Base-by-base conservation (phyloP, 495 filamentous ascomycete genomes). In the Penicillium simplicissimum region DNA sequence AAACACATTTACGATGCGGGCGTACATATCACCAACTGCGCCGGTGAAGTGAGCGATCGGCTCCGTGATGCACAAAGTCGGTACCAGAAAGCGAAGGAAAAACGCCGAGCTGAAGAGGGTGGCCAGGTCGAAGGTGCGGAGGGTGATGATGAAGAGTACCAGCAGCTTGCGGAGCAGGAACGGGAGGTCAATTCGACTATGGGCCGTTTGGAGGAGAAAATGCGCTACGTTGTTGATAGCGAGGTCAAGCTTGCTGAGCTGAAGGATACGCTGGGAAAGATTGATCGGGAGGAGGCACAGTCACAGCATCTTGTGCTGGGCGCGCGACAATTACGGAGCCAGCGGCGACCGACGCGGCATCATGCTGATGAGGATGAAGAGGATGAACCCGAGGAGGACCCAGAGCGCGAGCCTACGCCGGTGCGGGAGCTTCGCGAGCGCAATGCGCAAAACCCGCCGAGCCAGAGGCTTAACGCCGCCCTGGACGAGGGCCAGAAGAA, bases 31-130 rank as follows among this genome's bases (percentile, higher is more conserved):
- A 74, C 74, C 10, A 67, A 79, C 8, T 72, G 75, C 0, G 81
- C 76, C 1, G 81, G 74, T 6, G 75, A 84, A 37, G 66, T 83
- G 4, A 83, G 81, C 43, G 81, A 83, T 57, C 71, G 70, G n/a
- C 55, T 76, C 1, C 65, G 64, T 4, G 76, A 80, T 59, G 75
- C 78, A 19, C 60, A 60, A 25, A 40, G 56, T 1, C 68, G 77
- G 49, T 74, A 70, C 45, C 54, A 79, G 61, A 70, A 35, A n/a
- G 17, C 37, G n/a, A 73, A 67, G 57, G 67, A 70, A 36, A 35
- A 59, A 47, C 63, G 57, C 37, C 56, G 71, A 0, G 25, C 31
- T 15, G 48, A 61, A 9, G 67, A 59, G 15, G 61, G 40, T 11
- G 48, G 60, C 4, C 55, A 68, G 25, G 47, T 63, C 0, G 13